Evolutionary conservation across 176 grass and related monocot species (phyloP), one percentile per base, ranked within the genome.

Genomic region (Cenchrus fungigraminus): DNA sequence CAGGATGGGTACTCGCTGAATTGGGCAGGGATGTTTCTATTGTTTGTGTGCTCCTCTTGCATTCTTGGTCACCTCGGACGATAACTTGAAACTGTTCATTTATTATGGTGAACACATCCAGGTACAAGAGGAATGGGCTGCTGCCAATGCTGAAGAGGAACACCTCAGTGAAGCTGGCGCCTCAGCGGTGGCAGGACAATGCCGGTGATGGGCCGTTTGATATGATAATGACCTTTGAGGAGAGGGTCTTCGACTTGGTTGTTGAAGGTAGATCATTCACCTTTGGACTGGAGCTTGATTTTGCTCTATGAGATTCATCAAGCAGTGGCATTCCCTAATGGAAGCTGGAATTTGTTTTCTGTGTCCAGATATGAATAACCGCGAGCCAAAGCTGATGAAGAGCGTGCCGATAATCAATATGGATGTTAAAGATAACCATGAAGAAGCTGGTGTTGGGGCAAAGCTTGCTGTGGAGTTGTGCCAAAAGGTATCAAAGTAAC

Each of bases 341-440:
- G 40, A 68, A 32, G 51, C 10, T 4, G 13, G 17, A 6, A 65
- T 89, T 63, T 75, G 11, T 56, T 72, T 65, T 17, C 6, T 69
- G 22, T 84, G 71, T 82, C 9, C 88, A 99, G 97, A 99, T 96
- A 89, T 99, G 86, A 94, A 89, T 88, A 96, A 92, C 61, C 91
- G 97, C 0, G 90, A 99, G 20, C 88, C 88, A 2, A 91, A 57
- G 79, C 57, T 99, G 81, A 92, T 96, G 82, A 94, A 81, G 88
- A 83, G 75, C 8, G 94, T 94, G 17, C 78, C 83, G 49, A 85
- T 96, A 94, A 92, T 99, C 74, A 96, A 99, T 72, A 89, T 99
- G 93, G 97, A 99, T 76, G 97, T 99, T 55, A 99, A 99, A 68
- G 97, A 99, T 96, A 99, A 96, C 76, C 97, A 99, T 89, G 97